Base-by-base conservation (phyloP, 129 eudicot species). In the Dittrichia graveolens region DNA sequence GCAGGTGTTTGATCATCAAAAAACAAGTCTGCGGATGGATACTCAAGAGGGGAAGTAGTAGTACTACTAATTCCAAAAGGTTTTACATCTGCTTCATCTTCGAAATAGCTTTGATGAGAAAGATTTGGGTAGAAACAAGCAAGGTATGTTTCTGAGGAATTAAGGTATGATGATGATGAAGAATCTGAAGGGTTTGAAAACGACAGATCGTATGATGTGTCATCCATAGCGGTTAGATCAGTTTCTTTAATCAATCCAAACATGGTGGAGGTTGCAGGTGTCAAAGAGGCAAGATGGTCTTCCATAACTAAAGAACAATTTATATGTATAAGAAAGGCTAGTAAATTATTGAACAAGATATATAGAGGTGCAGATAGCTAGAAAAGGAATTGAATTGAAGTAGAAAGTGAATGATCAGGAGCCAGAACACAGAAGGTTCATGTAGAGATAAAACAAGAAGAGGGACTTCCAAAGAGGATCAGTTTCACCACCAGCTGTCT, bases 381-480 rank as follows among this genome's bases (percentile, higher is more conserved):
- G 37, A 59, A 76, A 61, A 24, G 31, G 31, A 24, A 24, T 2
- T 24, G 31, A 24, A 24, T 24, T 24, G 31, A 24, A 43, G 59
- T 45, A 44, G 37, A 15, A 34, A 76, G 44, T 68, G 74, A 40
- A 60, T 46, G 50, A 40, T 88, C 82, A 85, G 39, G 88, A 88
- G 8, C 85, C 87, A 44, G 69, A 82, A 77, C 85, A 79, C 60
- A 83, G 59, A 78, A 88, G 91, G 14, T 78, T 67, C 78, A 76
- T 77, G 57, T 71, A 81, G 34, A 82, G 72, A 46, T 57, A 82
- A 68, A 88, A 85, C 82, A 88, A 80, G 80, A 79, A 68, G 79
- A 83, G 72, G 75, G 81, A 80, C 64, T 82, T 82, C 90, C 87
- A 83, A 63, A 71, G 64, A 74, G 85, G 80, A 67, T 75, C 76